Conservation (phyloP, 2,329 filamentous ascomycete species). For the Blastomyces silverae region DNA sequence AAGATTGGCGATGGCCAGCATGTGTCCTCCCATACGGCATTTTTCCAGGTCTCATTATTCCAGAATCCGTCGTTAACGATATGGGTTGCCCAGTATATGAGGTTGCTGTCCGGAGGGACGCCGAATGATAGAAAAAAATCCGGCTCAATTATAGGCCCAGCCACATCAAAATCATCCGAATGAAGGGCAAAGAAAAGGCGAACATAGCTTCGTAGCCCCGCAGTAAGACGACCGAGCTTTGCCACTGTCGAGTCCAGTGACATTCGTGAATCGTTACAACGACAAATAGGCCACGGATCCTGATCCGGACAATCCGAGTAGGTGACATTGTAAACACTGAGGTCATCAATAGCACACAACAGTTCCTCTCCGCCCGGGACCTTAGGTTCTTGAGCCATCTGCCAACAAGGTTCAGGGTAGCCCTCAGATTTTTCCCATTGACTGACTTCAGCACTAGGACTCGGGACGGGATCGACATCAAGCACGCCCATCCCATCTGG, state of each 20-base stretch:
- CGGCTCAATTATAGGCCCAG: not conserved
- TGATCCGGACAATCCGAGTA: not conserved
- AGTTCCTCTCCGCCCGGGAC: not conserved
- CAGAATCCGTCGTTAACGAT: not conserved
- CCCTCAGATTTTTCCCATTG: not conserved
- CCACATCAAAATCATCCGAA: no score
- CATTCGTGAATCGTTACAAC: not conserved
- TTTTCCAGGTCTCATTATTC: not conserved
- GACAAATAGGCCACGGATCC: not conserved
- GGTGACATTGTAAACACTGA: not conserved
- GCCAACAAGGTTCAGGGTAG: not conserved
- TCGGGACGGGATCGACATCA: not conserved
- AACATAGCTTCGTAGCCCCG: not conserved
- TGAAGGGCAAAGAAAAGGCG: not conserved
- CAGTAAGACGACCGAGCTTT: not conserved
- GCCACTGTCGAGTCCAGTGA: not conserved
- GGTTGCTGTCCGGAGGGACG: not conserved
- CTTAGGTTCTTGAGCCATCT: not conserved
- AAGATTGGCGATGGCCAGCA: not conserved
- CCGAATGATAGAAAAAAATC: not conserved
- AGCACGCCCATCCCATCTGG: not conserved
- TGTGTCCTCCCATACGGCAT: not conserved
- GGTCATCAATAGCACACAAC: not conserved
- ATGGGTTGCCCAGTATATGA: not conserved
- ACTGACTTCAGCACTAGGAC: not conserved